phyloP scores from a whole-genome alignment of 306 rosid genomes.

The Vachellia collinsii region DNA sequence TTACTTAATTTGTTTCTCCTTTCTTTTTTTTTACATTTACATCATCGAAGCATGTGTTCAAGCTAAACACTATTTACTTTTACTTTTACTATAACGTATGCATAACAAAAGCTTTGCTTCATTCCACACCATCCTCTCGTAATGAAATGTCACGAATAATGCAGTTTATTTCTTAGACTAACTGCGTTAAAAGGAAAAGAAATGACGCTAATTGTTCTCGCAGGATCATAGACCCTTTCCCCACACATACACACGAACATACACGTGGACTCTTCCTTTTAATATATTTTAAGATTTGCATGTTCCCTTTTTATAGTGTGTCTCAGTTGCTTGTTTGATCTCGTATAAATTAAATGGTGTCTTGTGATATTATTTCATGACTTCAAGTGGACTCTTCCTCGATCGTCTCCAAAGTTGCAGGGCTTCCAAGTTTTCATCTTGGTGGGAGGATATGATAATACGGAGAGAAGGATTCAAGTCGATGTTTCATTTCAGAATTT shows the following conservation, averaged over 20 bases:
- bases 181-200: neutral
- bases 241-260: too few relatives aligned
- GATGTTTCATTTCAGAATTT: too few relatives aligned
- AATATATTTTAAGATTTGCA: neutral
- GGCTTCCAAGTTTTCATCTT: neutral
- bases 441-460: neutral
- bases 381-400: neutral
- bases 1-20: neutral
- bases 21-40: neutral
- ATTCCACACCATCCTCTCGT: neutral
- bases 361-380: neutral
- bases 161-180: neutral
- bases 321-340: neutral
- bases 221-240: too few relatives aligned
- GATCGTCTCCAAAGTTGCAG: neutral
- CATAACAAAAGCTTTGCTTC: neutral
- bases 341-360: neutral
- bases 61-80: neutral
- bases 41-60: neutral
- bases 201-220: too few relatives aligned
- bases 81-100: neutral
- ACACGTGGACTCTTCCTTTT: too few relatives aligned
- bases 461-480: too few relatives aligned
- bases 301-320: neutral
- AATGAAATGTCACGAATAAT: neutral